Percentiles rank a stretch among this genome's conserved stretches.
These are phyloP conservation scores for Astrothelium macrocarpum DNA, from an alignment of 495 filamentous ascomycete species.

Conservation along the genomic window DNA sequence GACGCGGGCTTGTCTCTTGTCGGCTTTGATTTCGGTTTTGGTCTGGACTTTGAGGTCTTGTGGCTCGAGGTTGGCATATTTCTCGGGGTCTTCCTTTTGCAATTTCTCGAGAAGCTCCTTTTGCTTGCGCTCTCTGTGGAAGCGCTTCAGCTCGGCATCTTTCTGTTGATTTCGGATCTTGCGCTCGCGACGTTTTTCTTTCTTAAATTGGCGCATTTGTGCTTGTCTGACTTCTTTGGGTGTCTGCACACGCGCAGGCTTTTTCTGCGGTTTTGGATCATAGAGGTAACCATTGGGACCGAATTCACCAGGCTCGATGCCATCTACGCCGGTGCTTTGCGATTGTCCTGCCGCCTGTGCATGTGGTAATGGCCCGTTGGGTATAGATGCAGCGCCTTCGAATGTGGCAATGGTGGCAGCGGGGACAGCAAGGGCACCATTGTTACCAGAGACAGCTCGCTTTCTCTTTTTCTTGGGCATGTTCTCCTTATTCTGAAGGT, in stretches of 20 bases:
- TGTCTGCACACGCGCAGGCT: background rate
- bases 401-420: background rate
- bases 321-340: constrained; percentile 4
- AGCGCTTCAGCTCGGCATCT: constrained; percentile 10
- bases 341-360: constrained; percentile 7
- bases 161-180: constrained; percentile 12
- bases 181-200: background rate
- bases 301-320: constrained; percentile 4
- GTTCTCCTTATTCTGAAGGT: background rate
- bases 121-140: constrained; percentile 13
- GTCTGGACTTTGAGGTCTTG: constrained; percentile 8
- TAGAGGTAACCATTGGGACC: background rate
- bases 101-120: constrained; percentile 6
- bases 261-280: background rate
- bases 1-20: background rate
- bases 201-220: background rate
- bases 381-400: background rate
- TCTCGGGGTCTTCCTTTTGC: constrained; percentile 9
- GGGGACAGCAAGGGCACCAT: background rate
- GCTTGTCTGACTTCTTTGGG: constrained; percentile 6
- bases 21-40: background rate
- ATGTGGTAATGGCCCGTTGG: background rate
- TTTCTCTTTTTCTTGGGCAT: background rate
- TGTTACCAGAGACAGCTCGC: constrained; percentile 1
- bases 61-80: background rate